Evolutionary conservation across 768 basidiomycete species (phyloP), one percentile per base, ranked within the genome.

Genomic region (Clitopilus passeckerianus): DNA sequence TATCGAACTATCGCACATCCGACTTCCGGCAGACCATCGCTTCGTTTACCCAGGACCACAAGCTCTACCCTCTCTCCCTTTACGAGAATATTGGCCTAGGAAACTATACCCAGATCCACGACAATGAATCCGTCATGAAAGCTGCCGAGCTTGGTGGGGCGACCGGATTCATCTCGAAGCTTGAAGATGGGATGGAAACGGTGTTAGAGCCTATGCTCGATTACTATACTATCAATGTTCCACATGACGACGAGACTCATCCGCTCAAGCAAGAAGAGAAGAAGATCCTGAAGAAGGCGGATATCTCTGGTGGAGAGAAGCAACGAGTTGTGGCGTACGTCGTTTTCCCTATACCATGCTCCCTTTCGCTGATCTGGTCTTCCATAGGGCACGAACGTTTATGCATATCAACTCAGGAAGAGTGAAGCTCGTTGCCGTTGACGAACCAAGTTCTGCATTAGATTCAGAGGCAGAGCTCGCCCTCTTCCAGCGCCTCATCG

Each of bases 21-120:
- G 74, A 79, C 34, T 67, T 86, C 1, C 80, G 81, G 15, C 68
- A 66, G 0, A 71, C 81, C 1, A 80, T 77, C 33, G 73, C 78
- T 0, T 72, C 80, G 22, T 75, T 86, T n/a, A 77, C 79, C 0
- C 85, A 85, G 59, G 79, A 80, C 5, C 80, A 79, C 27, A 62
- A 70, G 1, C 60, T 85, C 6, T 85, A 76, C 57, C 85, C 84
- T 0, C 63, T 83, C 1, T 75, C 77, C 0, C 66, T 85, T 1
- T 63, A 67, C 16, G 79, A 79, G 43, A 80, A 80, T 60, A 77
- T 80, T 22, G 68, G 70, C n/a, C 62, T 76, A 5, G 71, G 75
- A 0, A 52, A 67, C 41, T 63, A 65, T 0, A 54, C 58, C 0
- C 37, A 59, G 20, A 58, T 66, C 0, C 57, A 65, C 0, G 64